Base-by-base conservation (phyloP, 169 alveolate species). In the Plasmodium knowlesi region DNA sequence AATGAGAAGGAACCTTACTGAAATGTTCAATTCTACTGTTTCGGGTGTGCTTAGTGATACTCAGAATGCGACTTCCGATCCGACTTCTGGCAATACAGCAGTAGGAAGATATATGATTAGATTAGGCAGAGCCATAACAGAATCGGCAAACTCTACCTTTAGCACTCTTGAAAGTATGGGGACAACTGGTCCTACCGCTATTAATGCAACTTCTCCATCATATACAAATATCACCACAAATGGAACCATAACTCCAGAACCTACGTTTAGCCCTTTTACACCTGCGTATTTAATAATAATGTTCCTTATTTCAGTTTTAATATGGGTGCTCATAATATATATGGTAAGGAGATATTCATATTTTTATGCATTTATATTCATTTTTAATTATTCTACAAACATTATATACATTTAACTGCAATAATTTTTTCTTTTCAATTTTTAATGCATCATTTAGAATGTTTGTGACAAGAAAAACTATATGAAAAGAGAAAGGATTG, bases 361-460 rank as follows among this genome's bases (percentile, higher is more conserved):
- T 39, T 79, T 43, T 43, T 9, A n/a, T 41, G 32, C 12, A 41
- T 41, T 39, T 79, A 79, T 79, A 41, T 79, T 39, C 34, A 22
- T 79, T 79, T 37, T 30, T 41, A 41, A 41, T 50, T 37, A 16
- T 37, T 79, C 32, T 1, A 67, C 5, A 39, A 79, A 12, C 22
- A 2, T 79, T 37, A 43, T 79, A 37, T 79, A 79, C 19, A 16
- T 1, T 22, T 41, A 79, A 79, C 32, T 79, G 28, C 6, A 79
- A 39, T 78, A 30, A 39, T 78, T 28, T 37, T 22, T 37, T 79
- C 14, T 19, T 30, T 1, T 41, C 19, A n/a, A 79, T 37, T 37
- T 79, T 79, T 79, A 79, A 79, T 25, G 19, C 5, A 50, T 79
- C 22, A 41, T 79, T 79, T 30, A 79, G 84, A n/a, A 79, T 41